These are phyloP conservation scores for Pseudophaeomoniella oleicola DNA, from an alignment of 2,329 filamentous ascomycete genomes.

Conservation along the genomic window DNA sequence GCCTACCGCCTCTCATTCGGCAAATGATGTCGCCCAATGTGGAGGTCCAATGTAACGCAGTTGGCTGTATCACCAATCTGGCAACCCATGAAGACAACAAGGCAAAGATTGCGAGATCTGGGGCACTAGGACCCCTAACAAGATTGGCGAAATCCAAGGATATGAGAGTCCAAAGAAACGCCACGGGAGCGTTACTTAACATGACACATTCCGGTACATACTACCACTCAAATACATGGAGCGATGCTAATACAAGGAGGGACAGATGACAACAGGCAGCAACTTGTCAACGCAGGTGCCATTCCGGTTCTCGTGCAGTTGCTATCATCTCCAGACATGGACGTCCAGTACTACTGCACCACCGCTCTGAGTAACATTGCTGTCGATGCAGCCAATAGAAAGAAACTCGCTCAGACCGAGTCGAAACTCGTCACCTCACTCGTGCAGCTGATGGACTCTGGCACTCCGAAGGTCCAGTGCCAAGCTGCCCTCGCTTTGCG, in stretches of 20 bases:
- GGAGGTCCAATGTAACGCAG: constrained; percentile 97
- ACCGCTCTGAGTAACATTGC: constrained; percentile 97
- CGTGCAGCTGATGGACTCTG: constrained; percentile 93
- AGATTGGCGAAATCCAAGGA: constrained; percentile 91
- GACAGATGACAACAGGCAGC: constrained; percentile 88
- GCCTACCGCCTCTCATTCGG: constrained; percentile 78
- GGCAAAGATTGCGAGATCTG: constrained; percentile 91
- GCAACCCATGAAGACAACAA: constrained; percentile 99
- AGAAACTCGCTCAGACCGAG: constrained; percentile 81
- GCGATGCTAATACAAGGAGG: constrained; percentile 3
- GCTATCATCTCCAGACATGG: constrained; percentile 81
- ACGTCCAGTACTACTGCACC: constrained; percentile 98
- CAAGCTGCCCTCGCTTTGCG: constrained; percentile 87
- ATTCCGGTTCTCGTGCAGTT: constrained; percentile 94
- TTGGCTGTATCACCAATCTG: constrained; percentile 95
- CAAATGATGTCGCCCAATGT: constrained; percentile 98
- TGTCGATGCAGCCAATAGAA: constrained; percentile 80
- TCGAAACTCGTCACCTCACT: constrained; percentile 83
- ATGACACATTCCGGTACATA: constrained; percentile 88
- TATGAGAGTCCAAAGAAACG: constrained; percentile 96
- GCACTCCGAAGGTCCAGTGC: constrained; percentile 93
- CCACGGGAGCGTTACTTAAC: constrained; percentile 87
- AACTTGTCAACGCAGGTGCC: constrained; percentile 93
- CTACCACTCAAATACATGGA: background rate
- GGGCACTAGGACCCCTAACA: constrained; percentile 80